Evolutionary conservation across 164 flowering plant species (phyloP).

Genomic region (Sextonia rubra): DNA sequence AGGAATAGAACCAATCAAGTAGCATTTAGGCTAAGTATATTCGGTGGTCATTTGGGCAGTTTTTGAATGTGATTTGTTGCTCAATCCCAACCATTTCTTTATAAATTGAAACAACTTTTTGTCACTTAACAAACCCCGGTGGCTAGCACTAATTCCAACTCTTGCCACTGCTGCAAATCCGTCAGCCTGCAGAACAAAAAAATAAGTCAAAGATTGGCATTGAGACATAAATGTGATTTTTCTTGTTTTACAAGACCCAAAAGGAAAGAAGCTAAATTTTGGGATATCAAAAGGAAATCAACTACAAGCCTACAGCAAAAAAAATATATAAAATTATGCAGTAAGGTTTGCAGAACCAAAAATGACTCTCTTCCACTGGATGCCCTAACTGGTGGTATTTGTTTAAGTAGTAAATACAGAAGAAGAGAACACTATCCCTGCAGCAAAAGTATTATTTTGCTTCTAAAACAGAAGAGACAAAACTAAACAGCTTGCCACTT

Average conservation of each 20-base stretch:
- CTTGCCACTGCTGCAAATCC: conserved; percentile 61
- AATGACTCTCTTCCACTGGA: too few species aligned
- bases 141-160: conserved; percentile 58
- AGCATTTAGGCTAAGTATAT: neutral
- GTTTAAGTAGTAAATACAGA: too few species aligned
- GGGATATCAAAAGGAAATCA: neutral
- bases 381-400: too few species aligned
- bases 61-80: conserved; percentile 14
- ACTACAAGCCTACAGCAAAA: neutral
- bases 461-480: too few species aligned
- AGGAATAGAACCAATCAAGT: neutral
- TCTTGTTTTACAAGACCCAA: too few species aligned
- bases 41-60: conserved; percentile 42
- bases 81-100: conserved; percentile 64
- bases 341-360: neutral
- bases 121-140: conserved; percentile 57
- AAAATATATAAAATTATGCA: neutral
- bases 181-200: conserved; percentile 54
- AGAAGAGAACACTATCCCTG: too few species aligned
- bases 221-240: too few species aligned
- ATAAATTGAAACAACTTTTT: conserved; percentile 50
- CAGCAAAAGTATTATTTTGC: too few species aligned
- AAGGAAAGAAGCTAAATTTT: neutral
- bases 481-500: too few species aligned
- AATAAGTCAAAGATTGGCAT: neutral